These are phyloP conservation scores for Tetragonia tetragonoides DNA, from an alignment of 148 eudicot genomes.

Conservation along the genomic window DNA sequence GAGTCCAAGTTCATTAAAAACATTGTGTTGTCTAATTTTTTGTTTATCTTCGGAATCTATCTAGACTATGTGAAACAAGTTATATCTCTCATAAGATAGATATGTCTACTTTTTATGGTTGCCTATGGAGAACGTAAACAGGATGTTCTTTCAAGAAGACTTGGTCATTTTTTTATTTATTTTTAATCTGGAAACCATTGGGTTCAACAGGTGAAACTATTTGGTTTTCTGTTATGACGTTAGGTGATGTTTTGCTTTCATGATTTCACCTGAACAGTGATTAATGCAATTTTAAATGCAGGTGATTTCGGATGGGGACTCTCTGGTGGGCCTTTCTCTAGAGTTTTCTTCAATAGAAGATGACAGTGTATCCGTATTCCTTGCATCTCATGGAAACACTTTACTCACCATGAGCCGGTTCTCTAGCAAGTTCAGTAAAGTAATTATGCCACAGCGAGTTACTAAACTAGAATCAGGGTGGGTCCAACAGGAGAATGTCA, in stretches of 20 bases:
- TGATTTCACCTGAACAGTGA: background rate
- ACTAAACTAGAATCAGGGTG: slow-evolving; percentile 52
- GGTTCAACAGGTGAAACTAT: background rate
- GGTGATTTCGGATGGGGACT: slow-evolving; percentile 67
- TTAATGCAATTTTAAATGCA: slow-evolving; percentile 29
- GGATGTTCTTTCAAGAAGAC: background rate
- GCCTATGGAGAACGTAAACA: background rate
- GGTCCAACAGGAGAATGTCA: slow-evolving; percentile 53
- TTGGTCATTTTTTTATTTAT: background rate
- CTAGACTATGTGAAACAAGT: slow-evolving; percentile 1
- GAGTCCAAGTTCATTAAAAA: too few species aligned
- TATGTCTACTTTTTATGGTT: background rate
- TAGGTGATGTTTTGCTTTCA: background rate
- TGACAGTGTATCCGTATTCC: slow-evolving; percentile 48
- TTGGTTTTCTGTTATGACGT: background rate
- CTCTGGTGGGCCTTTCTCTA: slow-evolving; percentile 70
- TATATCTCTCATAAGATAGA: background rate
- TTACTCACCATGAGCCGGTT: slow-evolving; percentile 51
- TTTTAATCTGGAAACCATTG: background rate
- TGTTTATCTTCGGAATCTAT: too few species aligned
- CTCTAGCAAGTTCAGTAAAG: slow-evolving; percentile 47
- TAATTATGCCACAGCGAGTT: slow-evolving; percentile 59
- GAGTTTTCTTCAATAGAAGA: slow-evolving; percentile 38
- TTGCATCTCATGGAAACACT: slow-evolving; percentile 61
- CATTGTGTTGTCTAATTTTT: too few species aligned